Evolutionary conservation across 495 filamentous ascomycete species (phyloP), one percentile per base, ranked within the genome.

Genomic region (Parachaetomium inaequale): DNA sequence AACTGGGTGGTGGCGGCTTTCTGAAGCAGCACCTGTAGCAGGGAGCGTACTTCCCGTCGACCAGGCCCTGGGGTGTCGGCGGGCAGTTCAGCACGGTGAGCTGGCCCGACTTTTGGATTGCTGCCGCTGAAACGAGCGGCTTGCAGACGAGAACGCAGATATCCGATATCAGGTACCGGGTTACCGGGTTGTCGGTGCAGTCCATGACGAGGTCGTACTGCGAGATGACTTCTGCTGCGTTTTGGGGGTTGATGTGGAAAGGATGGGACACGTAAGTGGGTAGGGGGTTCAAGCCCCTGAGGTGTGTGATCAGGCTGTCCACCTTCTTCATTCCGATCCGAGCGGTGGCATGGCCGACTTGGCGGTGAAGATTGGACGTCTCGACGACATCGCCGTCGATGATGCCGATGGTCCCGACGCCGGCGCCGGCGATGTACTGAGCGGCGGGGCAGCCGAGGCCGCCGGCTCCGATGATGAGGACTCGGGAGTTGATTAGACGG

Each of bases 1-100:
- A 89, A 42, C 86, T 86, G 0, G 90, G 81, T 6, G 92, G 91
- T 0, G 94, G 92, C 1, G 93, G 93, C 52, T 85, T 87, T 0
- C 90, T 89, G 69, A 96, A 98, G 32, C 97, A 84, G 72, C 94
- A 98, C 32, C 94, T 82, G 74, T 98, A 98, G 75, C 94, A 98
- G 2, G 93, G 92, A 0, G 90, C 87, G 29, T 62, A 62, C 0
- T 50, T 55, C 5, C 74, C 74, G 25, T 70, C 64, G 4, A 64
- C 32, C 4, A 69, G 53, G 7, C 81, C 80, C 38, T 75, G 74
- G 7, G 78, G 68, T 0, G 73, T 74, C 3, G 85, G 78, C 8
- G 87, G 88, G 42, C 82, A 79, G 68, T 90, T 90, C 38, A 98
- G 78, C 1, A 96, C 86, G 73, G 94, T 88, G 2, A 98, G 82